A percentile compares a stretch with the other conserved stretches of the same genome.
These are phyloP conservation scores for Macrocybe gigantea DNA, from an alignment of 768 basidiomycete species.

Conservation along the genomic window DNA sequence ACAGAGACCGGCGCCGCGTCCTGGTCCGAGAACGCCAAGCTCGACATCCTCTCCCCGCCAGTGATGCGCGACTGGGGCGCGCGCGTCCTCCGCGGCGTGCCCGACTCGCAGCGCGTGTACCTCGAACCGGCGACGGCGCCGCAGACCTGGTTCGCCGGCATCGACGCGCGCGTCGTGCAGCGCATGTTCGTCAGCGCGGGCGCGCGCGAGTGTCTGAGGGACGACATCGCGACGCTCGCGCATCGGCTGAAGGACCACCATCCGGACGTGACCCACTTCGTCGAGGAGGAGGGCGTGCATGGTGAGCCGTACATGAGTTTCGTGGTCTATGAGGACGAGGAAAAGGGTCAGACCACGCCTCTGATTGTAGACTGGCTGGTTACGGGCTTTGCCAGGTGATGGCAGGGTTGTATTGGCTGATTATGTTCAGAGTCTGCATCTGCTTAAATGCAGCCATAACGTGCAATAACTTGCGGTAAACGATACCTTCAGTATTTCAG, in stretches of 20 bases:
- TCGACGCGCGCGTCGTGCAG: constrained; percentile 20
- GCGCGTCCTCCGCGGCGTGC: constrained; percentile 18
- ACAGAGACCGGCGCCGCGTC: constrained; percentile 13
- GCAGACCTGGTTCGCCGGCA: constrained; percentile 26
- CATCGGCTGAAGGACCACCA: constrained; percentile 16
- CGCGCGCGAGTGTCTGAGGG: constrained; percentile 25
- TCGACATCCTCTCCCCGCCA: constrained; percentile 16
- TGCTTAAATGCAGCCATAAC: no score
- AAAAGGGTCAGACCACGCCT: constrained; percentile 5
- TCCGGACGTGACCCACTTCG: constrained; percentile 11
- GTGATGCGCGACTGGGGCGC: constrained; percentile 13
- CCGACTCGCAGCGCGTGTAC: constrained; percentile 21
- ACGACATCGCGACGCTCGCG: constrained; percentile 21
- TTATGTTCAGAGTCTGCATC: no score
- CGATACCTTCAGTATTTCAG: no score
- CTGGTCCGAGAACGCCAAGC: constrained; percentile 15
- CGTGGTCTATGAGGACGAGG: constrained; percentile 5
- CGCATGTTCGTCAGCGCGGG: constrained; percentile 31
- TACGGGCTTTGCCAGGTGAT: no score
- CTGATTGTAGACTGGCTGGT: no score
- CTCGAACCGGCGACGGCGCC: constrained; percentile 24
- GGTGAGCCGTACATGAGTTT: constrained; percentile 30
- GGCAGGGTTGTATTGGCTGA: no score
- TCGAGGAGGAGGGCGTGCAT: constrained; percentile 29
- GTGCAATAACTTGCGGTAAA: no score